Base-by-base conservation (phyloP, 208 protist genomes). In the Balamuthia mandrillaris region DNA sequence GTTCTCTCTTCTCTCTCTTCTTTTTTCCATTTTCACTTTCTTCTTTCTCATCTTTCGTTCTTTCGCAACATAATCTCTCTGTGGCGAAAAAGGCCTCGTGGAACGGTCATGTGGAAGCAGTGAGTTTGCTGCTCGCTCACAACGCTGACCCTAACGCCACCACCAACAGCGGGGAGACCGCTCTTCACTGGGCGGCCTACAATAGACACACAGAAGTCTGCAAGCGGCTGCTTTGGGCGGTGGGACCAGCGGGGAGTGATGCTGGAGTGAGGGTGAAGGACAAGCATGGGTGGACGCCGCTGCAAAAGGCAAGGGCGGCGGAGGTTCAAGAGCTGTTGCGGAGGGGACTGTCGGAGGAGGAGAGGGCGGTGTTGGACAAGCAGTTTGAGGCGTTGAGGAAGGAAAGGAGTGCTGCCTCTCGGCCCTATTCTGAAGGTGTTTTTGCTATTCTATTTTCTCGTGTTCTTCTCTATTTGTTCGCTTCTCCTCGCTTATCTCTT, bases 81-180 rank as follows among this genome's bases (percentile, higher is more conserved):
- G n/a, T n/a, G n/a, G n/a, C n/a, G n/a, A n/a, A n/a, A n/a, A n/a
- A n/a, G 63, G 63, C 63, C 33, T 35, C 63, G 39, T 49, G 31
- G 63, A 42, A 72, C 27, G 63, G 63, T 4, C 2, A 72, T 31
- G 7, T 47, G 5, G 63, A 72, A 12, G 63, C 31, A 12, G 35
- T 41, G 12, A 35, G 63, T 24, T 41, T 79, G 41, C 47, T 79
- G 2, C 33, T 79, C 47, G 70, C n/a, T 14, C 70, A 79, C 70
- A 49, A 49, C n/a, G 70, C 70, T 9, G 16, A 79, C 47, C 47
- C 44, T 14, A 79, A 79, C 70, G 70, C 41, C 24, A 52, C 29
- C 24, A 60, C 47, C 70, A 79, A 79, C 70, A 37, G 60, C 70
- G 70, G 70, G 12, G 54, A 49, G 70, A 79, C 70, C 31, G 70